Base-by-base conservation (phyloP, 2,329 filamentous ascomycete species). In the Furcasterigmium sp. region DNA sequence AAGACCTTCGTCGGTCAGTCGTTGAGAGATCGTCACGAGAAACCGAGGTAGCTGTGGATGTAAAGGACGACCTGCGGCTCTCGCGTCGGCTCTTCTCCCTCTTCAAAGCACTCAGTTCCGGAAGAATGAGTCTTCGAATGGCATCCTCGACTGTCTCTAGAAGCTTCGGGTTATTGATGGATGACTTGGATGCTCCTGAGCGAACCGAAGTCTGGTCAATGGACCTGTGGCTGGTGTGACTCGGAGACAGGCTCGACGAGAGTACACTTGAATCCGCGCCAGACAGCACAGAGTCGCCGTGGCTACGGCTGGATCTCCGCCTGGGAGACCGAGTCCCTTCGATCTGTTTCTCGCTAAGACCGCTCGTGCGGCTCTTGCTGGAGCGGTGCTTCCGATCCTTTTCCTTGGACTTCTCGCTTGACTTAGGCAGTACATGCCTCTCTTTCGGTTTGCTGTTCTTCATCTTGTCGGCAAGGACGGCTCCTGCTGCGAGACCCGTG, bases 101-200 rank as follows among this genome's bases (percentile, higher is more conserved):
- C 63, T 95, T 96, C 43, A 98, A 72, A 9, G 90, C 88, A 54
- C 89, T 91, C 36, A 98, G 73, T 63, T 98, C 91, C 0, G 93
- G 93, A 3, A 98, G 68, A 42, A 96, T 95, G 39, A 95, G 74
- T 39, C 90, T 80, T 49, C 89, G 84, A 56, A 96, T 95, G 13
- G 90, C 90, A 65, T 95, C 90, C 65, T 96, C 91, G 3, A 96
- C 91, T 0, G 90, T 93, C 56, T 93, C 87, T 3, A 96, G 75
- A 2, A 96, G 69, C 58, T 89, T 93, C 0, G 91, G 91, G 56
- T 96, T 95, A 65, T 94, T 95, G 60, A 94, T 87, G 0, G 87
- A 91, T 3, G 88, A 87, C 19, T 68, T 64, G 21, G 77, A 80
- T 19, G 64, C 63, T 8, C 64, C 67, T 1, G 73, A 76, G 43